Evolutionary conservation across 805 yeast species (phyloP).

Genomic region (Candida morakotiae): DNA sequence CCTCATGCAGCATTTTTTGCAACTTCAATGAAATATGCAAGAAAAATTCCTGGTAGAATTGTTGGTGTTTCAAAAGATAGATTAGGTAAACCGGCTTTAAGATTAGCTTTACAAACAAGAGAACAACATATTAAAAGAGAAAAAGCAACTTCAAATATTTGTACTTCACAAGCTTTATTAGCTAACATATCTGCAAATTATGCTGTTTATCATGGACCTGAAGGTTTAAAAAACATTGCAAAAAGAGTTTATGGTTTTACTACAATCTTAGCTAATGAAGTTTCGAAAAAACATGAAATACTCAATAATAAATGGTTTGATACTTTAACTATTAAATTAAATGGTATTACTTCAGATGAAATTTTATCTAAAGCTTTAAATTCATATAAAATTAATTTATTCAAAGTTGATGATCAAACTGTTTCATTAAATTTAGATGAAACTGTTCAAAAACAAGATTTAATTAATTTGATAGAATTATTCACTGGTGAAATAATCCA

Average conservation of each 20-base stretch:
- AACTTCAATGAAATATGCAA: constrained; percentile 70
- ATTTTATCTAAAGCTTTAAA: constrained; percentile 56
- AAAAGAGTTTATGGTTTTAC: constrained; percentile 72
- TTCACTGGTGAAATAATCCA: constrained; percentile 45
- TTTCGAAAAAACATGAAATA: constrained; percentile 44
- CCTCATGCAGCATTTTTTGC: constrained; percentile 99
- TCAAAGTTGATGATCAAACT: constrained; percentile 53
- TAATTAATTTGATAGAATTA: constrained; percentile 51
- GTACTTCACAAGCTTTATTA: constrained; percentile 95
- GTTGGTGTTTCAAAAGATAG: constrained; percentile 93
- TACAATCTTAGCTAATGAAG: constrained; percentile 59
- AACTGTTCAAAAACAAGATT: constrained; percentile 64
- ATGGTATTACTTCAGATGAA: constrained; percentile 49
- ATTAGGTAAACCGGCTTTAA: constrained; percentile 80
- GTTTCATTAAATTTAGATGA: constrained; percentile 90
- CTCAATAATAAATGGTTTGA: constrained; percentile 74
- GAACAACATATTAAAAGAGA: constrained; percentile 98
- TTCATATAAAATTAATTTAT: constrained; percentile 69
- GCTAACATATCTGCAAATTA: constrained; percentile 96
- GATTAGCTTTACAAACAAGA: constrained; percentile 95
- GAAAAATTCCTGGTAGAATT: constrained; percentile 95
- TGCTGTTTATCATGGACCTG: constrained; percentile 94
- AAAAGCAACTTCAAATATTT: constrained; percentile 95
- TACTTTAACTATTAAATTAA: constrained; percentile 66
- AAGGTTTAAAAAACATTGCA: constrained; percentile 78